A percentile compares a stretch with the other conserved stretches of the same genome.
These are phyloP conservation scores for Hypomyces rosellus DNA, from an alignment of 2,329 filamentous ascomycete species.

Conservation along the genomic window DNA sequence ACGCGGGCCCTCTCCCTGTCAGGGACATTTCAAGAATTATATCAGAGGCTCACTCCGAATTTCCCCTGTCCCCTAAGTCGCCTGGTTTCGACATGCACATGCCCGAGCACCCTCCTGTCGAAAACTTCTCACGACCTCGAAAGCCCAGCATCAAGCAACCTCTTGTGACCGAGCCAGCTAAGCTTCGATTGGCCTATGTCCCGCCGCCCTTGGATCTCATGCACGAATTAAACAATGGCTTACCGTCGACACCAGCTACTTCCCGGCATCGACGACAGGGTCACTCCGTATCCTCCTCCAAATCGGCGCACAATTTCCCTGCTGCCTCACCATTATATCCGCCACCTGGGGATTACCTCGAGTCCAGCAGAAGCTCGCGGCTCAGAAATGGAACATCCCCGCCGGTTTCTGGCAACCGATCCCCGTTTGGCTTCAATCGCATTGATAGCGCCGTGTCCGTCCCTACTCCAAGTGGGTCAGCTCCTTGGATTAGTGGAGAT, in stretches of 20 bases:
- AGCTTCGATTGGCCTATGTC: conserved; percentile 22
- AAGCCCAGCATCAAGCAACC: conserved; percentile 46
- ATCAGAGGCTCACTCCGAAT: conserved; percentile 12
- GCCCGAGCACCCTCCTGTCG: conserved; percentile 34
- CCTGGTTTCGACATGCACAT: conserved; percentile 28
- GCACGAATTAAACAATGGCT: conserved; percentile 22
- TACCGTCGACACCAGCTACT: conserved; percentile 20
- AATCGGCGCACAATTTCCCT: conserved; percentile 40
- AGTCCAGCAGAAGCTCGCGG: conserved; percentile 23
- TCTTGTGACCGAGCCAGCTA: conserved; percentile 28
- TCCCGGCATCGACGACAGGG: conserved; percentile 40
- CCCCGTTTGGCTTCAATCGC: conserved; percentile 20
- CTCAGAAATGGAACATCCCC: conserved; percentile 22
- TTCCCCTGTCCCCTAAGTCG: conserved; percentile 24
- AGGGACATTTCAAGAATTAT: conserved; percentile 13
- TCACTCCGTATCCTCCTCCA: conserved; percentile 42
- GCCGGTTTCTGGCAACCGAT: conserved; percentile 21
- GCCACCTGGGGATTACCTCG: conserved; percentile 35
- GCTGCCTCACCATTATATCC: conserved; percentile 39
- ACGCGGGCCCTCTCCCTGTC: not conserved
- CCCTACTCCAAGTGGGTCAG: conserved; percentile 27
- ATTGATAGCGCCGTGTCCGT: conserved; percentile 34
- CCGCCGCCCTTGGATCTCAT: conserved; percentile 24
- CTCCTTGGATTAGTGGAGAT: conserved; percentile 44
- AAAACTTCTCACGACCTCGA: conserved; percentile 56